These are phyloP conservation scores for Aristolochia contorta DNA, from an alignment of 164 flowering plant species.

Conservation along the genomic window DNA sequence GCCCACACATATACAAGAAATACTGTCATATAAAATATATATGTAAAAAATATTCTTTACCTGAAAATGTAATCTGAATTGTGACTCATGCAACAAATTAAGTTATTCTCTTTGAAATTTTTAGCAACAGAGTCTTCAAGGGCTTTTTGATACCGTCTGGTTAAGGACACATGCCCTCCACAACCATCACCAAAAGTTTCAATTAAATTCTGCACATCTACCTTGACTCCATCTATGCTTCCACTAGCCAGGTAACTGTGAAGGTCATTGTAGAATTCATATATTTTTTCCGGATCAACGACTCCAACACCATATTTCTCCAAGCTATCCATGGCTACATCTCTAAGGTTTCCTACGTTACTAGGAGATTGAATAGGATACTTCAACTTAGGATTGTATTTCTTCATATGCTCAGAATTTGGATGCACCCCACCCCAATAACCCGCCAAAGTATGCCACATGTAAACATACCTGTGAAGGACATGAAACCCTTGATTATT, in stretches of 20 bases:
- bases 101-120: constrained; percentile 48
- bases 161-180: constrained; percentile 65
- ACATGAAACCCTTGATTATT: background rate
- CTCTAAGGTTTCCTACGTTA: constrained; percentile 46
- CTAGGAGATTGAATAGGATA: constrained; percentile 66
- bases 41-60: constrained; percentile 14
- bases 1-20: too few relatives aligned
- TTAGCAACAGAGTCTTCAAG: constrained; percentile 53
- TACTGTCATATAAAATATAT: background rate
- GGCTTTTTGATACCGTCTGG: constrained; percentile 42
- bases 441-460: constrained; percentile 80
- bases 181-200: constrained; percentile 62
- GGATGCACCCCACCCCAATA: constrained; percentile 87
- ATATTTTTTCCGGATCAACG: constrained; percentile 47
- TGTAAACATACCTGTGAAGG: constrained; percentile 46
- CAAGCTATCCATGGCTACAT: constrained; percentile 48
- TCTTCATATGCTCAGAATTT: constrained; percentile 38
- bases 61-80: constrained; percentile 53
- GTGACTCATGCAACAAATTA: constrained; percentile 69
- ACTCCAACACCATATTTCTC: constrained; percentile 62
- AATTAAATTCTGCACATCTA: constrained; percentile 61
- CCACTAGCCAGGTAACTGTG: constrained; percentile 53
- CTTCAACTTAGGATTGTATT: constrained; percentile 51
- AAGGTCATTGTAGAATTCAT: constrained; percentile 62
- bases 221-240: constrained; percentile 80